Percentiles rank a stretch among this genome's conserved stretches.
phyloP scores from a whole-genome alignment of 805 yeast species.

The Yarrowia sp. region DNA sequence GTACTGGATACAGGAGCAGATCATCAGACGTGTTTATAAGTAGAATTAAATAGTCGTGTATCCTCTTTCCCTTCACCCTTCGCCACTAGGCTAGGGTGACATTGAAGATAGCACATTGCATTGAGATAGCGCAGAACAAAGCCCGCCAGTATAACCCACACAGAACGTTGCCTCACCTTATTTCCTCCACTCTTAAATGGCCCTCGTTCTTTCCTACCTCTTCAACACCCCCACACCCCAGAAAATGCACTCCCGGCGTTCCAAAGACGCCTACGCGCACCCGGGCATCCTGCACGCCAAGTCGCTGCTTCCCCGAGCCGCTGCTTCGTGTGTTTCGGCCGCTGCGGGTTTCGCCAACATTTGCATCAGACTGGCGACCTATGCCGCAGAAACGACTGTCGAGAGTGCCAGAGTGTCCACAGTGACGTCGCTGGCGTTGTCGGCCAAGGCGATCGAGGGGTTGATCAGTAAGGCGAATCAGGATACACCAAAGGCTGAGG shows the following conservation, averaged over 20 bases:
- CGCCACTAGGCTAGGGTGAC: no score
- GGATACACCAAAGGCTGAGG: conserved; percentile 36
- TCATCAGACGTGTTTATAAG: no score
- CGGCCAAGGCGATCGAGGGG: conserved; percentile 36
- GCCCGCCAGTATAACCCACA: no score
- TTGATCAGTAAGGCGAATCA: conserved; percentile 36
- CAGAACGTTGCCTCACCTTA: not conserved
- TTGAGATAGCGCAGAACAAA: no score
- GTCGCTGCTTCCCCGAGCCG: conserved; percentile 34
- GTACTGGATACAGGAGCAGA: no score
- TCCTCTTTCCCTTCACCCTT: no score
- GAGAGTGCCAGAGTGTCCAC: conserved; percentile 35
- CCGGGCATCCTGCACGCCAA: conserved; percentile 5
- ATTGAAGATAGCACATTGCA: no score
- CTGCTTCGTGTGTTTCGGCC: conserved; percentile 36
- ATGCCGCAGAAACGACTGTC: conserved; percentile 34
- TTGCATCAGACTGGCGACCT: conserved; percentile 36
- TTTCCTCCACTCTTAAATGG: not conserved
- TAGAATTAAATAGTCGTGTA: no score
- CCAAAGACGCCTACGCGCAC: conserved; percentile 7
- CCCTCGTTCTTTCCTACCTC: not conserved
- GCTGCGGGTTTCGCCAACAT: conserved; percentile 35
- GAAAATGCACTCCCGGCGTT: not conserved
- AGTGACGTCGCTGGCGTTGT: conserved; percentile 35
- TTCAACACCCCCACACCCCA: not conserved